A percentile compares a stretch with the other conserved stretches of the same genome.
These are phyloP conservation scores for Yarrowia bubula DNA, from an alignment of 805 yeast species.

Conservation along the genomic window DNA sequence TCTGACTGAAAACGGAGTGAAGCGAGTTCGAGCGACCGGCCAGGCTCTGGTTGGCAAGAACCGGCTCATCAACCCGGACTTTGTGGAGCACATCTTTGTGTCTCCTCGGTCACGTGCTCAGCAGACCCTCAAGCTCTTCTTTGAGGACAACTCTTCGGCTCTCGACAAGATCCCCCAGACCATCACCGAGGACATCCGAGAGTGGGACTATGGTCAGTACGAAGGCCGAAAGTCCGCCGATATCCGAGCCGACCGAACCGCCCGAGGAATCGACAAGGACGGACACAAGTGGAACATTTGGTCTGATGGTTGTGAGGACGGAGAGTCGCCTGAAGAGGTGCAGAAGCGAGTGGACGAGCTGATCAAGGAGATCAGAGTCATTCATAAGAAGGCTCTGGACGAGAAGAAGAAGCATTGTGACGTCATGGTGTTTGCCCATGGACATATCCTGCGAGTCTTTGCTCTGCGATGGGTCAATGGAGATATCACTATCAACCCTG, in stretches of 20 bases:
- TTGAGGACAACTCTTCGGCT: slow-evolving; percentile 44
- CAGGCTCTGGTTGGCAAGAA: slow-evolving; percentile 58
- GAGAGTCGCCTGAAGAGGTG: slow-evolving; percentile 69
- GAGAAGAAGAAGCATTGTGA: slow-evolving; percentile 55
- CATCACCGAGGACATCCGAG: slow-evolving; percentile 66
- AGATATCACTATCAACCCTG: slow-evolving; percentile 63
- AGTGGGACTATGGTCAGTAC: slow-evolving; percentile 96
- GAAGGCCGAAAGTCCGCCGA: slow-evolving; percentile 77
- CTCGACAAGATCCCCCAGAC: slow-evolving; percentile 32
- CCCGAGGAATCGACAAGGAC: slow-evolving; percentile 52
- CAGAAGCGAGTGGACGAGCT: slow-evolving; percentile 68
- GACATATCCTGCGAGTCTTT: slow-evolving; percentile 85
- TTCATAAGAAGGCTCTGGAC: slow-evolving; percentile 41
- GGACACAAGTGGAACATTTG: slow-evolving; percentile 73
- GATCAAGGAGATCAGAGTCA: slow-evolving; percentile 59
- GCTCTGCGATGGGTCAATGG: slow-evolving; percentile 82
- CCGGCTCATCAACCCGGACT: slow-evolving; percentile 60
- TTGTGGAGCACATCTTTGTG: slow-evolving; percentile 62
- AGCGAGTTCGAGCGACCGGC: slow-evolving; percentile 75
- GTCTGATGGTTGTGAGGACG: slow-evolving; percentile 91
- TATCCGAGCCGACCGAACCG: slow-evolving; percentile 57
- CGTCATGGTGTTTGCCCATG: slow-evolving; percentile 84
- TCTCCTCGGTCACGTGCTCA: slow-evolving; percentile 83
- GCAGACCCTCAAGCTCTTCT: slow-evolving; percentile 65
- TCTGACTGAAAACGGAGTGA: slow-evolving; percentile 73